Evolutionary conservation across 2,329 filamentous ascomycete species (phyloP), one percentile per base, ranked within the genome.

Genomic region (Colletotrichum gigasporum): DNA sequence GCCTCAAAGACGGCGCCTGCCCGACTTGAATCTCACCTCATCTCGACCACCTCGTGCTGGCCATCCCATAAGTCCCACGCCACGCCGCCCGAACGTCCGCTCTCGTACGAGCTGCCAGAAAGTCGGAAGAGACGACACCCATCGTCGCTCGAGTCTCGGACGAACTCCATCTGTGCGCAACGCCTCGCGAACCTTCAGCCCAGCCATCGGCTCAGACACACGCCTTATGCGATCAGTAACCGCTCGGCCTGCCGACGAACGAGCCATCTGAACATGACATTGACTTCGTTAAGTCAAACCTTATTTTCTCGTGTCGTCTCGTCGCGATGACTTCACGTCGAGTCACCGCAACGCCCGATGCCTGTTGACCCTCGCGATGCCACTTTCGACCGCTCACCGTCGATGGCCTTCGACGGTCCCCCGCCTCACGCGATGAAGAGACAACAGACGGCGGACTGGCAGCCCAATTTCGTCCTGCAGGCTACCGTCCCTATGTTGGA

Each of bases 151-250:
- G 14, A 48, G 14, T 50, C 16, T 22, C 12, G 18, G 35, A 65
- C 28, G 26, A 54, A 61, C 16, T 60, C 26, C 48, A 64, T 64
- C 56, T 64, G 61, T 61, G 61, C 56, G 61, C 56, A 34, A 60
- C 55, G 47, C 54, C 47, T 26, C 45, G 37, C 26, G 39, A 50
- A 44, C 34, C 48, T 48, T 48, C 48, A 28, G 26, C 41, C 26
- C 56, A 48, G 48, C 56, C 44, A 37, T 48, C 34, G 42, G 41
- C 22, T 48, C 35, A 35, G 57, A 35, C 32, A 35, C 32, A 24
- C 28, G 20, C 30, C 22, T 50, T 53, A 24, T 14, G 34, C 50
- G 26, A 16, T 22, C 12, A 22, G 39, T 8, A 18, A 11, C n/a
- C 50, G 56, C 62, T 64, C 41, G 34, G 47, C 32, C 45, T 34